Base-by-base conservation (phyloP, 2,329 filamentous ascomycete genomes). In the Neopestalotiopsis sp. region DNA sequence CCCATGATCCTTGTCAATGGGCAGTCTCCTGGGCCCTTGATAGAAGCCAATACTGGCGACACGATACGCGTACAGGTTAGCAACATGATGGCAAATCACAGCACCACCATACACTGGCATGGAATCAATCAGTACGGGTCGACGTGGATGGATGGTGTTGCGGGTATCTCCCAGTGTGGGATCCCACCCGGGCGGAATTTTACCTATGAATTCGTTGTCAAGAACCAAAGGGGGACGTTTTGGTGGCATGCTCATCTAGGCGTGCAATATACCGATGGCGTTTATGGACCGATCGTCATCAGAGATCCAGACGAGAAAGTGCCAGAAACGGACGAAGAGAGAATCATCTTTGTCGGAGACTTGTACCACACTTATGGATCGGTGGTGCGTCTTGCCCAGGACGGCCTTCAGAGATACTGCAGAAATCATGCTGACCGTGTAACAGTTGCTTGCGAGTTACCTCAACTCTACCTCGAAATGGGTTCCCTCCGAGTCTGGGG, bases 81-180 rank as follows among this genome's bases (percentile, higher is more conserved):
- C 65, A 85, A 85, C 73, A 71, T 71, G 9, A 77, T 84, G 73
- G 38, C 71, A 14, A 74, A 78, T 49, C 71, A 71, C 62, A 80
- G 76, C 67, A 89, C 90, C 2, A 85, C 85, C 61, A 82, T 93
- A 14, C 91, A 93, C 74, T 93, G 90, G 81, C 91, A 93, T 74
- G 91, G 91, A 20, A 82, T 93, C 71, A 88, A 87, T 73, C 90
- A 92, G 78, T 87, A 86, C 71, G 87, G 87, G 45, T 88, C 88
- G 0, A 89, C 84, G 24, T 85, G 88, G 71, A 91, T 92, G 88
- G 91, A 93, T 73, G 91, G 91, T 3, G 85, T 90, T 2, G 80
- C 84, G 0, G 87, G 86, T 49, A 85, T 92, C 9, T 88, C 85
- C 1, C 91, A 91, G 73, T 90, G 88, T 72, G 82, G 82, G 1